A percentile compares a stretch with the other conserved stretches of the same genome.
phyloP scores from a whole-genome alignment of 305 asterid species.

The Solanum hybrid region DNA sequence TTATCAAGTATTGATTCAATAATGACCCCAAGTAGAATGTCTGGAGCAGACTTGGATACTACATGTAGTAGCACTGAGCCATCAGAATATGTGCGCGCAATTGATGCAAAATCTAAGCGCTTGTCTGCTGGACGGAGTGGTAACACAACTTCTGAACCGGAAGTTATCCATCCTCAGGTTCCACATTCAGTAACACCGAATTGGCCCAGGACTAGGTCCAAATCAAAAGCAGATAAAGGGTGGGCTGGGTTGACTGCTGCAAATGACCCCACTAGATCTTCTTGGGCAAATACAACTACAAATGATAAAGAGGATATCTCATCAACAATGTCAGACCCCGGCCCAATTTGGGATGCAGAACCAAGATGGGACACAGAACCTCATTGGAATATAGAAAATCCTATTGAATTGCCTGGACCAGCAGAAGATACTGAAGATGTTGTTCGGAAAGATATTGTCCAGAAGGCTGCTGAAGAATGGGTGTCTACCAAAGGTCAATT shows the following conservation, averaged over 20 bases:
- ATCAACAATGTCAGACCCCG: constrained; percentile 97
- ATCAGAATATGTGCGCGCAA: constrained; percentile 94
- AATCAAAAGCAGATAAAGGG: constrained; percentile 72
- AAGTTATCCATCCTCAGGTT: constrained; percentile 82
- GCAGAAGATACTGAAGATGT: constrained; percentile 40
- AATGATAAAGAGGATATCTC: constrained; percentile 91
- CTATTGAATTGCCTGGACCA: constrained; percentile 63
- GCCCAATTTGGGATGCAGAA: constrained; percentile 97
- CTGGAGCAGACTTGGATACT: constrained; percentile 68
- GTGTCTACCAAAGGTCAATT: constrained; percentile 53
- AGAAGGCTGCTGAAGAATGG: constrained; percentile 58
- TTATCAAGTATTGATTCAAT: constrained; percentile 91
- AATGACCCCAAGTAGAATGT: constrained; percentile 71
- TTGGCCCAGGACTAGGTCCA: constrained; percentile 89
- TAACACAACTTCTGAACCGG: constrained; percentile 65
- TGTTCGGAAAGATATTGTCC: constrained; percentile 29
- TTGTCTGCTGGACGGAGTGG: constrained; percentile 65
- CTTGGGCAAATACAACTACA: constrained; percentile 64
- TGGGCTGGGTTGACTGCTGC: constrained; percentile 52
- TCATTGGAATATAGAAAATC: constrained; percentile 52
- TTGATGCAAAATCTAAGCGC: constrained; percentile 83
- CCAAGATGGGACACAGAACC: constrained; percentile 94
- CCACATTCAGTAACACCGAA: constrained; percentile 73
- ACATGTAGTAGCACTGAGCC: constrained; percentile 81
- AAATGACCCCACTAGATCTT: constrained; percentile 54